These are phyloP conservation scores for Mycena metata DNA, from an alignment of 768 basidiomycete species.

Conservation along the genomic window DNA sequence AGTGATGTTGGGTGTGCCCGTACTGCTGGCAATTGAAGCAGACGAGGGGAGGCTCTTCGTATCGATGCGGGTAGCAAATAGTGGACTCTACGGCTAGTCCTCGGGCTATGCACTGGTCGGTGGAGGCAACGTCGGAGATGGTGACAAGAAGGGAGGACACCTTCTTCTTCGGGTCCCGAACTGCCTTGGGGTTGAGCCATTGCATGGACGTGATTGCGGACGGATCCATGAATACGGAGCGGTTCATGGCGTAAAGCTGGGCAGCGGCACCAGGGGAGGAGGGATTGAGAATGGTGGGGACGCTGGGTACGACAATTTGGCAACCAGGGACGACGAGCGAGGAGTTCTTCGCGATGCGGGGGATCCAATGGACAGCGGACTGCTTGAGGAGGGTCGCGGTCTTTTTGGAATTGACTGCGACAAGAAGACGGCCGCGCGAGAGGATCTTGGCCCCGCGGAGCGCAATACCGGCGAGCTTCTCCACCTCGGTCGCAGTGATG, in stretches of 20 bases:
- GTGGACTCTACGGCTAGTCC: conserved; percentile 9
- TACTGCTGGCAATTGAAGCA: too few species aligned
- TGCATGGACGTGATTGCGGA: conserved; percentile 5
- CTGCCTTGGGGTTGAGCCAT: conserved; percentile 19
- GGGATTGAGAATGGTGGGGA: conserved; percentile 14
- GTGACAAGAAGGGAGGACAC: conserved; percentile 21
- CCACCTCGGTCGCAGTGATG: neutral
- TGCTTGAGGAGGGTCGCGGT: conserved; percentile 7
- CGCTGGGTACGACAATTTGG: conserved; percentile 7
- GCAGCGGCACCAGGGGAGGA: neutral
- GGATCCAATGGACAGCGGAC: conserved; percentile 1
- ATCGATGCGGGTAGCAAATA: conserved; percentile 11
- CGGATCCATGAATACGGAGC: conserved; percentile 7
- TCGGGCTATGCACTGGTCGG: conserved; percentile 7
- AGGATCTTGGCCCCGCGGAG: conserved; percentile 13
- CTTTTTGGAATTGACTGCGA: conserved; percentile 9
- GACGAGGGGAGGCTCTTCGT: neutral
- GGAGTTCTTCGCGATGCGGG: neutral
- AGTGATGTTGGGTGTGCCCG: too few species aligned
- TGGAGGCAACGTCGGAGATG: neutral
- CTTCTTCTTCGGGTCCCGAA: conserved; percentile 16
- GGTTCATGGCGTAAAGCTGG: conserved; percentile 15
- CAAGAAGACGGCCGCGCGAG: neutral
- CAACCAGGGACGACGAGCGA: neutral
- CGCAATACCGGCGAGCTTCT: neutral